A percentile compares a stretch with the other conserved stretches of the same genome.
phyloP scores from a whole-genome alignment of 2,329 filamentous ascomycete species.

The Xylaria arbuscula region DNA sequence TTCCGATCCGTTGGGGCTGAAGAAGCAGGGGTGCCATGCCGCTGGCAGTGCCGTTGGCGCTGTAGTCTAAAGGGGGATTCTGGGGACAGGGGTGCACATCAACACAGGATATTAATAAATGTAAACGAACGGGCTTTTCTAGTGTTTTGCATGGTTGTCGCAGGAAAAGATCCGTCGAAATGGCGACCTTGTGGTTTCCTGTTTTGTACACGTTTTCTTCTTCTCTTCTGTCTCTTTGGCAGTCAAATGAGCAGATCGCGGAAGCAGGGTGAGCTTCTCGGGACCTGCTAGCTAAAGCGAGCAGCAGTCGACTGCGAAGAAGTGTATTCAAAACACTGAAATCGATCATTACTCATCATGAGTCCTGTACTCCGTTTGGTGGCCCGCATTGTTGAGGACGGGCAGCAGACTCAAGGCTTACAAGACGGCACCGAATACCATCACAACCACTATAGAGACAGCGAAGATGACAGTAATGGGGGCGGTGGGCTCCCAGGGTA shows the following conservation, averaged over 20 bases:
- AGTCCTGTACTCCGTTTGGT: conserved; percentile 8
- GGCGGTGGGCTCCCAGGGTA: conserved; percentile 11
- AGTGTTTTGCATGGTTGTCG: background rate
- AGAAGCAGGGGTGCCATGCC: background rate
- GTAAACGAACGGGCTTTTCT: background rate
- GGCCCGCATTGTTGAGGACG: conserved; percentile 2
- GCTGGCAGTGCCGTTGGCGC: background rate
- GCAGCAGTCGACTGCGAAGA: background rate
- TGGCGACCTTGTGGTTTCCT: background rate
- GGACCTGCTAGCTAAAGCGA: background rate
- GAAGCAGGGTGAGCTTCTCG: background rate
- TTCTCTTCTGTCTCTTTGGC: background rate
- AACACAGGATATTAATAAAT: conserved; percentile 2
- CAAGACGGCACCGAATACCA: background rate
- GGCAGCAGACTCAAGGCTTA: background rate
- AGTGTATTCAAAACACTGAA: background rate
- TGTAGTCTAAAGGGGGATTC: conserved; percentile 9
- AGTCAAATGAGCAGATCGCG: background rate
- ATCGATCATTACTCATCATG: background rate
- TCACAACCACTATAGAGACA: background rate
- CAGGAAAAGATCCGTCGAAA: background rate
- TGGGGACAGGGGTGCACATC: conserved; percentile 3
- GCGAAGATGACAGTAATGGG: conserved; percentile 1
- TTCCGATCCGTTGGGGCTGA: conserved; percentile 14
- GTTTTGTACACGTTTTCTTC: background rate